phyloP scores from a whole-genome alignment of 1,284 basidiomycete genomes.

The Xerocomus nothofagi region DNA sequence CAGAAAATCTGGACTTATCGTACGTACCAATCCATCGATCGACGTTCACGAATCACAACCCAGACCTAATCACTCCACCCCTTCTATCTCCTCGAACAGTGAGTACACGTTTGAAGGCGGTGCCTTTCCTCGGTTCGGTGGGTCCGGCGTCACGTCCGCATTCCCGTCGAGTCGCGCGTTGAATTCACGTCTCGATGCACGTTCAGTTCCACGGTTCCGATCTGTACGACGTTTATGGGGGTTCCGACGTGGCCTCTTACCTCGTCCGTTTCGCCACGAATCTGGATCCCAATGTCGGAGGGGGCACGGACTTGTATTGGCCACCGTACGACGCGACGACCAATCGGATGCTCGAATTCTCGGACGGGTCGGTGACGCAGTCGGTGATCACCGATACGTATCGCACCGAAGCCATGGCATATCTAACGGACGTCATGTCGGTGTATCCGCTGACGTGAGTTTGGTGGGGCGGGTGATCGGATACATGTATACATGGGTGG shows the following conservation, averaged over 20 bases:
- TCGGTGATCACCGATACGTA: conserved; percentile 43
- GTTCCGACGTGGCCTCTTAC: conserved; percentile 42
- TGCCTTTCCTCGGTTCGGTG: conserved; percentile 44
- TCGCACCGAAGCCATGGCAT: conserved; percentile 43
- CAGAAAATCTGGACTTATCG: background rate
- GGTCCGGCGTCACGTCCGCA: background rate
- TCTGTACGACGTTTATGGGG: conserved; percentile 39
- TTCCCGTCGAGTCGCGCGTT: background rate
- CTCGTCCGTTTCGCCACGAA: conserved; percentile 43
- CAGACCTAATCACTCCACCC: background rate
- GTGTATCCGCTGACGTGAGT: conserved; percentile 25
- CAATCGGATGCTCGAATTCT: conserved; percentile 46
- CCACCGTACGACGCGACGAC: conserved; percentile 43
- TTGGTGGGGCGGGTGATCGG: too few relatives aligned
- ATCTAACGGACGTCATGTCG: conserved; percentile 40
- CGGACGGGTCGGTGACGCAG: conserved; percentile 41
- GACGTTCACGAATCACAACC: too few relatives aligned
- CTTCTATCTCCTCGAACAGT: conserved; percentile 11
- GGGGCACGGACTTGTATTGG: conserved; percentile 41
- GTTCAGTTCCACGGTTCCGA: conserved; percentile 42
- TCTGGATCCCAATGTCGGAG: conserved; percentile 48
- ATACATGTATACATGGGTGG: too few relatives aligned
- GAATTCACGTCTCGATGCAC: background rate
- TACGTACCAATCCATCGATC: background rate
- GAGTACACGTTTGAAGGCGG: conserved; percentile 44